Percentiles rank a stretch among this genome's conserved stretches.
These are phyloP conservation scores for Rauvolfia tetraphylla DNA, from an alignment of 257 asterid genomes.

Conservation along the genomic window DNA sequence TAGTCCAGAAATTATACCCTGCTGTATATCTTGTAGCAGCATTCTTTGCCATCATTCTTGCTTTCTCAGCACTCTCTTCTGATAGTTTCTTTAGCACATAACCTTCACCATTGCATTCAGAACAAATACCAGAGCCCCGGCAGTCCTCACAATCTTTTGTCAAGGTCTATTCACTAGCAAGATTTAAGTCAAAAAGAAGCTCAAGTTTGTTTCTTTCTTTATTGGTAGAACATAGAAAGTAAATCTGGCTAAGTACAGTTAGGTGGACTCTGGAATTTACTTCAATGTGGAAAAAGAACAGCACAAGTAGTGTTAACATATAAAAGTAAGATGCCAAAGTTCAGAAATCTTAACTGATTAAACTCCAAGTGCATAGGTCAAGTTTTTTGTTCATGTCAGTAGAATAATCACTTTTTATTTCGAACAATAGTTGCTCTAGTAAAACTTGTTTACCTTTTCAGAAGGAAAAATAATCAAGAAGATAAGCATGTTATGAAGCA, in stretches of 20 bases:
- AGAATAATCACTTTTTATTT: neutral
- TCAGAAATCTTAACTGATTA: too few relatives aligned
- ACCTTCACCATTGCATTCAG: constrained; percentile 91
- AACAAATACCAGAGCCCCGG: constrained; percentile 76
- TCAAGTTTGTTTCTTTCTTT: neutral
- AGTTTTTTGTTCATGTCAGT: neutral
- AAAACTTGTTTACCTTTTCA: neutral
- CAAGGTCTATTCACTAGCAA: constrained; percentile 43
- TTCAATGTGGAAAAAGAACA: neutral
- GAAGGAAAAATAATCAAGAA: neutral
- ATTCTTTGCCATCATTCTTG: constrained; percentile 63
- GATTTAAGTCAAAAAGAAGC: constrained; percentile 9
- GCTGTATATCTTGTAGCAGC: constrained; percentile 91
- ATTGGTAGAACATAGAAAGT: neutral
- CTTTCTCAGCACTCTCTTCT: constrained; percentile 62
- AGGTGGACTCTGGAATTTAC: neutral
- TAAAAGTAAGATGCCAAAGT: neutral
- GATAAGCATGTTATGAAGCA: neutral
- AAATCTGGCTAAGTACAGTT: neutral
- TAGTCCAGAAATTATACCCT: constrained; percentile 43
- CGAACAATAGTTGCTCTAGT: neutral
- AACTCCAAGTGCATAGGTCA: neutral
- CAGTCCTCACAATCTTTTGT: constrained; percentile 60
- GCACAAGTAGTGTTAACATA: too few relatives aligned
- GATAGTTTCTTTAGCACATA: constrained; percentile 72